Conservation (phyloP, 331 rosid genomes). For the Pyrus hybrid region DNA sequence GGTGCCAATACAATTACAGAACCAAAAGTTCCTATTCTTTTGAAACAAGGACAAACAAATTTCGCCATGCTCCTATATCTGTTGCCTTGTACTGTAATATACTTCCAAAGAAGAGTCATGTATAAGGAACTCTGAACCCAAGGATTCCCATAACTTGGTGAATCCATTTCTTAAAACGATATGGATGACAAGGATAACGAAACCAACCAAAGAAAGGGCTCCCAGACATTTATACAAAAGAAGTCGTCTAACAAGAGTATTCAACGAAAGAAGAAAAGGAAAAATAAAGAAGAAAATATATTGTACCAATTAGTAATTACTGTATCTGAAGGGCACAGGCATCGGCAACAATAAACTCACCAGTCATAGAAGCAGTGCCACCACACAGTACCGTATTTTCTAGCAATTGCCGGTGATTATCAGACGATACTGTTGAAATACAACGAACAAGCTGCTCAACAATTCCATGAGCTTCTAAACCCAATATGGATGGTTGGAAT, state of each 20-base stretch:
- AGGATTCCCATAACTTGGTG: neutral
- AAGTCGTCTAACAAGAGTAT: neutral
- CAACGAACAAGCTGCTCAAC: constrained; percentile 96
- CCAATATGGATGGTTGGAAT: constrained; percentile 82
- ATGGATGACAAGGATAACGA: neutral
- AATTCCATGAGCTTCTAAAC: constrained; percentile 89
- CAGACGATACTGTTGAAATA: constrained; percentile 90
- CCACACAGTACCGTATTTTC: constrained; percentile 97
- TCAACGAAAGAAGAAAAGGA: neutral
- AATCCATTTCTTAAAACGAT: neutral
- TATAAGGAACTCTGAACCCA: neutral
- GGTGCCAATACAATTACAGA: neutral
- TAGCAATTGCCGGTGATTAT: constrained; percentile 87
- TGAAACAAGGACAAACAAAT: neutral
- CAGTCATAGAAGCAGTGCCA: constrained; percentile 80
- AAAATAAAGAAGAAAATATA: neutral
- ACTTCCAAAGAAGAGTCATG: neutral
- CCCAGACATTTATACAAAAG: neutral
- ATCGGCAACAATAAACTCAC: constrained; percentile 20
- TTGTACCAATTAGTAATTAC: neutral
- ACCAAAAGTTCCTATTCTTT: neutral
- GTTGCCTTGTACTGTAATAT: neutral
- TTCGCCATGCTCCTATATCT: neutral
- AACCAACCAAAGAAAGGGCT: neutral
- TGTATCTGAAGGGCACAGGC: too few relatives aligned